Base-by-base conservation (phyloP, 1,284 basidiomycete species). In the Violaceomyces palustris region DNA sequence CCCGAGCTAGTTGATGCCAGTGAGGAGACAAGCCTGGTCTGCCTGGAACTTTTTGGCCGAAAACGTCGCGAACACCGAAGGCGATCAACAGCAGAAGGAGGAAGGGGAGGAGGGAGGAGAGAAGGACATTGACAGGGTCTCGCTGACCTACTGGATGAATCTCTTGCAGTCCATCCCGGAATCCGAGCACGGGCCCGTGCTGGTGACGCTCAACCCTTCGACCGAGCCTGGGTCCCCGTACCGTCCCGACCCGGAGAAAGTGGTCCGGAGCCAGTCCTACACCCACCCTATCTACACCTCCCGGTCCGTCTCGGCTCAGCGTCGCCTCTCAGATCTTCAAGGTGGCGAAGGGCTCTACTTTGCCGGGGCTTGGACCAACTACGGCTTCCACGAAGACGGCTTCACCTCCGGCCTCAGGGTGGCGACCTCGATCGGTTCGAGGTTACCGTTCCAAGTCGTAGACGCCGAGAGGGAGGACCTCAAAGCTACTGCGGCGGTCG, bases 301-400 rank as follows among this genome's bases (percentile, higher is more conserved):
- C 1, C 49, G 72, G 46, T 64, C 65, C 19, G 77, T 86, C 14
- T 69, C 66, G n/a, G 81, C 82, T 0, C 85, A 86, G 61, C 60
- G 67, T 4, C 72, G 77, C 27, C 79, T 87, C 62, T 56, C 61
- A 22, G 64, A 62, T 18, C 85, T 88, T 38, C 86, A 88, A 73
- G 81, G 82, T 60, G 78, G 68, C 17, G 19, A 44, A 1, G 79
- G 81, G 1, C 79, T 88, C 45, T 80, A 81, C 14, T 89, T 81
- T 67, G 84, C 82, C 2, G 85, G 86, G n/a, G 87, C 86, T 6
- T 89, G 85, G 78, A 79, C 83, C 34, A 81, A 82, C 42, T 87
- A 87, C 61, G 86, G 74, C 6, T 72, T 86, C 75, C 86, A 88
- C 74, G 85, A 88, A 74, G 86, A 88, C 63, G 86, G 85, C 3